Percentiles rank a stretch among this genome's conserved stretches.
These are phyloP conservation scores for Aureococcus anophagefferens DNA, from an alignment of 108 stramenopile genomes.

Conservation along the genomic window DNA sequence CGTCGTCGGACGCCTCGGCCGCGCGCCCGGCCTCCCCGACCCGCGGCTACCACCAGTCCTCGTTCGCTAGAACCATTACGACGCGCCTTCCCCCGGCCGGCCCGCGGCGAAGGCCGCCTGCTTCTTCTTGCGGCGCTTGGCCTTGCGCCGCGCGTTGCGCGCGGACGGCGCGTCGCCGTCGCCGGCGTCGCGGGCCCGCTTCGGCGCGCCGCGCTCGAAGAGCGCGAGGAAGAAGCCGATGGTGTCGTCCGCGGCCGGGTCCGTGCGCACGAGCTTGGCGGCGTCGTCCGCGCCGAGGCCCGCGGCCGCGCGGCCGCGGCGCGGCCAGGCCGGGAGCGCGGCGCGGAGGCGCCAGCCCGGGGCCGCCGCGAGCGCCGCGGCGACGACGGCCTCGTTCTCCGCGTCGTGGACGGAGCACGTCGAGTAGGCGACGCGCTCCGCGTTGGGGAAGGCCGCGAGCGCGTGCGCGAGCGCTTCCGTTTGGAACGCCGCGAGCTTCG, in stretches of 20 bases:
- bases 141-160: no score
- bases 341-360: slow-evolving; percentile 40
- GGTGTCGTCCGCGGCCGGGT: slow-evolving; percentile 78
- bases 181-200: not conserved
- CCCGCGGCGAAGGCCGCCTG: no score
- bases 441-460: slow-evolving; percentile 61
- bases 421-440: slow-evolving; percentile 86
- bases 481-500: slow-evolving; percentile 77
- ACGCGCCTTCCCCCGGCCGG: no score
- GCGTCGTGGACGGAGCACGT: slow-evolving; percentile 88
- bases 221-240: slow-evolving; percentile 95
- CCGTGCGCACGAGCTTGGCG: slow-evolving; percentile 66
- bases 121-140: no score
- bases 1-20: no score
- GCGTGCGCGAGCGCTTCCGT: slow-evolving; percentile 73
- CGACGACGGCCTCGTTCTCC: slow-evolving; percentile 90
- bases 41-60: no score
- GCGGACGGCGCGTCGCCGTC: no score
- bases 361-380: slow-evolving; percentile 48
- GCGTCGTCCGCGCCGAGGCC: slow-evolving; percentile 60
- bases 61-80: no score
- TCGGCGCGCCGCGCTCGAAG: slow-evolving; percentile 53
- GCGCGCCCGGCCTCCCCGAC: no score
- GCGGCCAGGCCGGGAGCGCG: slow-evolving; percentile 68
- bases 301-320: slow-evolving; percentile 43